phyloP scores from a whole-genome alignment of 2,329 filamentous ascomycete genomes.

The Epichloe sibirici region DNA sequence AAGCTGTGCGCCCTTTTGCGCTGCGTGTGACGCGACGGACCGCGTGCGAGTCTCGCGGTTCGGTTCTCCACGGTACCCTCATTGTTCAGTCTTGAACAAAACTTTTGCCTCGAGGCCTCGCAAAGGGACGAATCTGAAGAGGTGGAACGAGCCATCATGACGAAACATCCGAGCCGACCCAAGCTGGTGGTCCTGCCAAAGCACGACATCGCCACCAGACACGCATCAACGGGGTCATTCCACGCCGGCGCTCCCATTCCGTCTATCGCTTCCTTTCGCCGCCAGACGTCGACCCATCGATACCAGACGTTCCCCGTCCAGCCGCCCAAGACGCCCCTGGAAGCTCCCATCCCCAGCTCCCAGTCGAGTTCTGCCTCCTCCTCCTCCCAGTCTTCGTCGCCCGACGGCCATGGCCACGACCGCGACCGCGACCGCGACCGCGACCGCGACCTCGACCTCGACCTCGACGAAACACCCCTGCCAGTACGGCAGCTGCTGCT shows the following conservation, averaged over 20 bases:
- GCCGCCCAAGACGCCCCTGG: constrained; percentile 54
- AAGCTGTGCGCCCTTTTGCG: background rate
- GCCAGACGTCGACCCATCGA: constrained; percentile 38
- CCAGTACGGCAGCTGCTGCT: constrained; percentile 74
- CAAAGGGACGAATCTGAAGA: too few relatives aligned
- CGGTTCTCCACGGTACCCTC: background rate
- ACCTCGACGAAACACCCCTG: constrained; percentile 54
- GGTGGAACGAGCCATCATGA: background rate
- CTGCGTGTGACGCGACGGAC: background rate
- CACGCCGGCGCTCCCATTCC: constrained; percentile 40
- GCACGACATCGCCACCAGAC: constrained; percentile 8
- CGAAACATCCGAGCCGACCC: constrained; percentile 4
- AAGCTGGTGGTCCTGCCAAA: background rate
- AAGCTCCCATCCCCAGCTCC: constrained; percentile 15
- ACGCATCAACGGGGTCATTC: constrained; percentile 33
- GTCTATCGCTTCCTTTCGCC: constrained; percentile 18
- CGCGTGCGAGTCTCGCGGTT: background rate
- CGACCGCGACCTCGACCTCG: constrained; percentile 18
- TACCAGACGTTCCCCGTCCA: constrained; percentile 75
- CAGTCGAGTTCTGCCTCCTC: constrained; percentile 10
- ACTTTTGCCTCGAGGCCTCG: too few relatives aligned
- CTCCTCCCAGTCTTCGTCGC: constrained; percentile 8
- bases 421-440: constrained; percentile 18
- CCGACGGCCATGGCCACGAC: constrained; percentile 26
- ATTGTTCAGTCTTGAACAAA: background rate